phyloP scores from a whole-genome alignment of 495 filamentous ascomycete species.

The Thermochaetoides thermophila region DNA sequence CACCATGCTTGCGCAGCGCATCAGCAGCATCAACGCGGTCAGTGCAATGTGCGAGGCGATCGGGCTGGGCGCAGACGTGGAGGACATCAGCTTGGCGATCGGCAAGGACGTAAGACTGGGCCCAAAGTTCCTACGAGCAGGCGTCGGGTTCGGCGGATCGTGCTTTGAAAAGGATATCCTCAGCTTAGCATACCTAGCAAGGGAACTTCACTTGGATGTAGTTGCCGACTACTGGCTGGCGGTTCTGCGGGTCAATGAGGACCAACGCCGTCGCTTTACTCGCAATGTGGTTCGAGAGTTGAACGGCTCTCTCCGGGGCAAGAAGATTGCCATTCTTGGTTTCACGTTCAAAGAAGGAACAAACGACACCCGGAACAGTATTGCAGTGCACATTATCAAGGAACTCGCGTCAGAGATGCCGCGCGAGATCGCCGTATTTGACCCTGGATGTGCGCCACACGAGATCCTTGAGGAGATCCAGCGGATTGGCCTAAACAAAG shows the following conservation, averaged over 20 bases:
- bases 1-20: slow-evolving; percentile 67
- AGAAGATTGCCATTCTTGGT: slow-evolving; percentile 61
- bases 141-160: slow-evolving; percentile 66
- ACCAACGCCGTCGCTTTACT: slow-evolving; percentile 54
- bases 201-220: slow-evolving; percentile 52
- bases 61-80: slow-evolving; percentile 49
- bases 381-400: slow-evolving; percentile 53
- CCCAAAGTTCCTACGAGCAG: slow-evolving; percentile 58
- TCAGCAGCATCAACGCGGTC: slow-evolving; percentile 72
- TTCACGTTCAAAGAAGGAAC: slow-evolving; percentile 78
- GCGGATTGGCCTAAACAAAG: slow-evolving; percentile 16
- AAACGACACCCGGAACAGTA: slow-evolving; percentile 58
- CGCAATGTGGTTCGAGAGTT: slow-evolving; percentile 48
- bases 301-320: slow-evolving; percentile 52
- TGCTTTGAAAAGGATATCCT: slow-evolving; percentile 78
- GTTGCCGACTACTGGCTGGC: slow-evolving; percentile 65
- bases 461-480: slow-evolving; percentile 30
- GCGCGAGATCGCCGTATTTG: slow-evolving; percentile 55
- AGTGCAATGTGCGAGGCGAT: slow-evolving; percentile 67
- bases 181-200: slow-evolving; percentile 58
- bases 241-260: slow-evolving; percentile 63
- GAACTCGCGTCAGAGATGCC: slow-evolving; percentile 47
- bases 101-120: slow-evolving; percentile 62
- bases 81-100: slow-evolving; percentile 54
- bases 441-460: slow-evolving; percentile 43